Evolutionary conservation across 108 stramenopile genomes (phyloP), one percentile per base, ranked within the genome.

Genomic region (Fistulifera solaris): DNA sequence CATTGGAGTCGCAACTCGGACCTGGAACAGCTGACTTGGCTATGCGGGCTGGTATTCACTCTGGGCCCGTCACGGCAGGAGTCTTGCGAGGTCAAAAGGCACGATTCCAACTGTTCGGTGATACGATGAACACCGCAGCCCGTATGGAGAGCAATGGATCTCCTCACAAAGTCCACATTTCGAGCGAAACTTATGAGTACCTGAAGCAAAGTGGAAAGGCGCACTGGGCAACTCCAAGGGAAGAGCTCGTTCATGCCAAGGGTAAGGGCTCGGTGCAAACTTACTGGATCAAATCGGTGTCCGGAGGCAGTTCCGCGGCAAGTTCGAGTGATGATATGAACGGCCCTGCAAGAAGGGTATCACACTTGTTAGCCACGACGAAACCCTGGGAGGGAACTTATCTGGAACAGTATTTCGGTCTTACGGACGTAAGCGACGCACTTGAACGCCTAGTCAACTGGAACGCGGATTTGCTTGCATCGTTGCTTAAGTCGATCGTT

Each of bases 241-340:
- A 72, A 18, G 27, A 50, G 4, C 25, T 48, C 7, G 64, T 79
- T 8, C 22, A 38, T 8, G 73, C 71, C 2, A 79, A 79, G 28
- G 78, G 78, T 12, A 79, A 79, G 59, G 78, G 78, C n/a, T 45
- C 52, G 41, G 24, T 79, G 1, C 58, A 75, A 51, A 79, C 78
- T 11, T 79, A 62, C 56, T 79, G 78, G 78, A 22, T 75, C 2
- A 39, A 51, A 42, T 22, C 51, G 21, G 15, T 19, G 19, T 46
- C 56, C 19, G 38, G 11, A 6, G 44, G 7, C 7, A 19, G 19
- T 21, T 45, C 44, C 6, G 16, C 16, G 5, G 44, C 44, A 3
- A 19, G 19, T 17, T 45, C 44, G 7, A 45, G 16, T 11, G 19
- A 45, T 6, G 16, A 17, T 6, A 6, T 35, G 8, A 35, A 35